Base-by-base conservation (phyloP, 2,329 filamentous ascomycete genomes). In the Fusarium sp. region DNA sequence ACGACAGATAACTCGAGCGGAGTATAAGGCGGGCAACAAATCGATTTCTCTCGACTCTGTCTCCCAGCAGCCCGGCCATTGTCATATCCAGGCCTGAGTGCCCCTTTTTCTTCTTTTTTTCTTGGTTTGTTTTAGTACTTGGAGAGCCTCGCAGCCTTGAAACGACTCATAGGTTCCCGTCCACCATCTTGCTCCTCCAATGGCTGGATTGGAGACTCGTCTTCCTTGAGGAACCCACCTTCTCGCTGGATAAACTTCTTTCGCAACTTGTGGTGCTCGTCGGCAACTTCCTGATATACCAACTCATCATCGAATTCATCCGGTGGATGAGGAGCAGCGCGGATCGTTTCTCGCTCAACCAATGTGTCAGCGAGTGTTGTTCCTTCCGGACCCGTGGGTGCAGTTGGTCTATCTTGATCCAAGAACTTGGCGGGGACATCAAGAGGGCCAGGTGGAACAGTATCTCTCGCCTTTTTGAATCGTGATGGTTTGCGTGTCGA, bases 171-270 rank as follows among this genome's bases (percentile, higher is more conserved):
- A 73, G 86, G 88, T 78, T 86, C 87, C 49, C 84, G 84, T 3
- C 86, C 87, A 43, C 89, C 88, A 48, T 91, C 87, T 26, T 87
- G 84, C 72, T 94, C 89, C 55, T 90, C 89, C 43, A 94, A 83
- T 3, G 91, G 88, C 53, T 92, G 86, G 46, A 89, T 87, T 20
- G 87, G 86, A 53, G 88, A 84, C 63, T 93, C 89, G 62, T 92
- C 88, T 71, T 93, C 88, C 59, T 88, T 86, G 73, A 92, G 81
- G 78, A 97, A 97, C 5, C 94, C 94, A 52, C 94, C 94, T 73
- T 96, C 89, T 72, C 90, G 87, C 71, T 93, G 89, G 55, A 98
- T 94, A 80, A 97, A 90, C 74, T 88, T 88, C 77, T 94, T 97
- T 21, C 95, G 91, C 78, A 93, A 85, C 43, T 88, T 89, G 77